Conservation (phyloP, 352 stramenopile species). For the Lagenidium sp. region DNA sequence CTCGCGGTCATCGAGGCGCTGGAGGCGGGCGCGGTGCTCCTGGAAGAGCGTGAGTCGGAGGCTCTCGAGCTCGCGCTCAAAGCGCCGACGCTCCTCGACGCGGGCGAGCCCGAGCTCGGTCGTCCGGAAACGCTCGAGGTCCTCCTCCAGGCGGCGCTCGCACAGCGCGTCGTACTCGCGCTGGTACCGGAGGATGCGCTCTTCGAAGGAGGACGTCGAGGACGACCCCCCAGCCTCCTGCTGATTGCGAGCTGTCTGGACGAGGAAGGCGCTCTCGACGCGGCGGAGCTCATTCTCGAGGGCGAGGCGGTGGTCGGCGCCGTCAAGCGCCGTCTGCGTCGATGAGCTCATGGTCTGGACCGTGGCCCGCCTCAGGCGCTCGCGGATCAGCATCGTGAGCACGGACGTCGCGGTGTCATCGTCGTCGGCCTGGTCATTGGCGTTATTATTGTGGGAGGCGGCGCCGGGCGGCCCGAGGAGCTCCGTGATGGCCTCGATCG, state of each 20-base stretch:
- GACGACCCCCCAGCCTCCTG: conserved; percentile 19
- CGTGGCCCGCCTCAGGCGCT: conserved; percentile 8
- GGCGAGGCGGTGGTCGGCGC: conserved; percentile 43
- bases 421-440: conserved; percentile 4
- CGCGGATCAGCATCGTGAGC: conserved; percentile 12
- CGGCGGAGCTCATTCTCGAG: conserved; percentile 50
- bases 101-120: conserved; percentile 45
- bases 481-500: conserved; percentile 27
- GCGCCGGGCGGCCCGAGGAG: conserved; percentile 16
- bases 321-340: conserved; percentile 59
- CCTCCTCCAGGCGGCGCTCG: conserved; percentile 37
- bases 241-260: conserved; percentile 28
- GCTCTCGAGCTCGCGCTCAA: conserved; percentile 35
- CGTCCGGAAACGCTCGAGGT: conserved; percentile 43
- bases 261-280: conserved; percentile 52
- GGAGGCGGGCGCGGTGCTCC: conserved; percentile 36
- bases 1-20: conserved; percentile 41
- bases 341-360: conserved; percentile 24
- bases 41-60: conserved; percentile 29
- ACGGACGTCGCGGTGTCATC: conserved; percentile 19
- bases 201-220: conserved; percentile 37
- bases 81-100: conserved; percentile 47
- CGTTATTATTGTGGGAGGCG: conserved; percentile 13
- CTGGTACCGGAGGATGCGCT: conserved; percentile 59
- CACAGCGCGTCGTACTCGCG: conserved; percentile 53